phyloP scores from a whole-genome alignment of 176 grass and related monocot genomes.

The Aegilops umbellulata region DNA sequence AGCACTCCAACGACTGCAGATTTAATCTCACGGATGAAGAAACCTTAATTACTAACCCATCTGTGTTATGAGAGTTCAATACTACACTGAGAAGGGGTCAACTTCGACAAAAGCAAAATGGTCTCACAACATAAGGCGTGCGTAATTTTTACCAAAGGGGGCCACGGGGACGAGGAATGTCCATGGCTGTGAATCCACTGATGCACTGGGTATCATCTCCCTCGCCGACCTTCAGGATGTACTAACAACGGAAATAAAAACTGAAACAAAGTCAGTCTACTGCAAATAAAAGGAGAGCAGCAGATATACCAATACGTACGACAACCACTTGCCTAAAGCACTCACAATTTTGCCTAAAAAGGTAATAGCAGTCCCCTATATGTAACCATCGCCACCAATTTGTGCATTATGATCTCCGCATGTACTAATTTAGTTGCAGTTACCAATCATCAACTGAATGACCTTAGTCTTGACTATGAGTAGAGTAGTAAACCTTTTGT shows the following conservation, averaged over 20 bases:
- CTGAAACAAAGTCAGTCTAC: neutral
- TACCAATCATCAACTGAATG: neutral
- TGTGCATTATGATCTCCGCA: too few relatives aligned
- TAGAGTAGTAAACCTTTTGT: neutral
- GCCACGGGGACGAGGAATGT: constrained; percentile 72
- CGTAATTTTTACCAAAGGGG: constrained; percentile 66
- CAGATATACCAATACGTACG: neutral
- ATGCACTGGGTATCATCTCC: constrained; percentile 64
- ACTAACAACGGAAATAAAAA: constrained; percentile 40
- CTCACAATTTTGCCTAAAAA: neutral
- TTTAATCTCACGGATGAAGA: neutral
- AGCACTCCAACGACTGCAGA: neutral
- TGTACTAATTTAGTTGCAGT: neutral
- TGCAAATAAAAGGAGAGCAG: neutral
- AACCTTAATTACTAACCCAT: neutral
- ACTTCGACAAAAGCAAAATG: neutral
- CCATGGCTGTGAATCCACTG: constrained; percentile 83
- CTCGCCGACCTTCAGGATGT: constrained; percentile 66
- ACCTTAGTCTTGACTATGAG: neutral
- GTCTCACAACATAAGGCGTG: neutral
- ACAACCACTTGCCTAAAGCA: neutral
- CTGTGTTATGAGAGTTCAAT: too few relatives aligned
- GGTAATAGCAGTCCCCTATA: neutral
- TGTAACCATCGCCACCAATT: neutral
- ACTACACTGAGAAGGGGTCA: neutral